Conservation (phyloP, 2,329 filamentous ascomycete genomes). For the Fusarium illudens region DNA sequence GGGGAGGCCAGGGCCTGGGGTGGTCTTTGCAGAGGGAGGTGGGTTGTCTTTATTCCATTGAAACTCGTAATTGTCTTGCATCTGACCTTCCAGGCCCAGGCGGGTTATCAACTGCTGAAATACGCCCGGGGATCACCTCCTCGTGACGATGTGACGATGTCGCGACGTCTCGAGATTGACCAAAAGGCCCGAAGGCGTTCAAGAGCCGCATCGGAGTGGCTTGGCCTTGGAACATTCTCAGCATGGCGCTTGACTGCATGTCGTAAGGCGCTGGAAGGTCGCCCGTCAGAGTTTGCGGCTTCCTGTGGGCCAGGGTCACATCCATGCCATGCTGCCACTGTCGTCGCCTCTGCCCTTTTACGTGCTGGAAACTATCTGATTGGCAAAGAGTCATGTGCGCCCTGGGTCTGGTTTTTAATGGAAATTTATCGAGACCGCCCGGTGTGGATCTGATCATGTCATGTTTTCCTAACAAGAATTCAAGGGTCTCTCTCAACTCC, state of each 20-base stretch:
- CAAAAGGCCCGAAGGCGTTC: constrained; percentile 28
- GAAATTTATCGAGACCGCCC: constrained; percentile 7
- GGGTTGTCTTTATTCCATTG: constrained; percentile 28
- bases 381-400: constrained; percentile 3
- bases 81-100: constrained; percentile 4
- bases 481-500: neutral
- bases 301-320: constrained; percentile 8
- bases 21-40: constrained; percentile 13
- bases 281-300: constrained; percentile 18
- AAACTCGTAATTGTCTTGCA: constrained; percentile 20
- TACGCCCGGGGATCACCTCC: neutral
- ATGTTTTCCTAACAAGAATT: constrained; percentile 35
- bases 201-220: constrained; percentile 26
- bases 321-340: neutral
- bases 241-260: constrained; percentile 7
- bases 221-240: constrained; percentile 13
- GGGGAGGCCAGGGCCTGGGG: neutral
- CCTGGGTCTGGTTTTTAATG: neutral
- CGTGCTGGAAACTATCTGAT: constrained; percentile 29
- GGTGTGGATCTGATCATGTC: constrained; percentile 31
- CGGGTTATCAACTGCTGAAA: neutral
- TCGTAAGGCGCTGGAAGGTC: constrained; percentile 20
- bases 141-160: neutral
- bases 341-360: constrained; percentile 16
- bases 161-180: neutral